Evolutionary conservation across 129 eudicot species (phyloP).

Genomic region (Flaveria linearis): DNA sequence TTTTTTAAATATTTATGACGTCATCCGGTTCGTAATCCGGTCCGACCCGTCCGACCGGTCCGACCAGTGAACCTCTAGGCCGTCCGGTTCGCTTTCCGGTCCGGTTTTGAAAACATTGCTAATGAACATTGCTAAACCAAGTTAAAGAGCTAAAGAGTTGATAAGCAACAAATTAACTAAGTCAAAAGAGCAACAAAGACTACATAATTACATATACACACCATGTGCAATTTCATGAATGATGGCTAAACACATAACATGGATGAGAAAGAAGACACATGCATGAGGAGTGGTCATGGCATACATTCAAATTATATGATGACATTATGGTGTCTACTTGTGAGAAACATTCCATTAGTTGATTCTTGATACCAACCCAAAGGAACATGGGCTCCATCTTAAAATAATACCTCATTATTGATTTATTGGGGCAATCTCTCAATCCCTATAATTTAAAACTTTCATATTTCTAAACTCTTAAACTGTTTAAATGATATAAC

Average conservation of each 20-base stretch:
- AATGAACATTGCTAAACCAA: neutral
- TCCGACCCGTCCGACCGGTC: too few relatives aligned
- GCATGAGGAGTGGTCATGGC: conserved; percentile 24
- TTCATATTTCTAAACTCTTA: neutral
- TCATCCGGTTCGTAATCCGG: too few relatives aligned
- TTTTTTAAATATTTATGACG: too few relatives aligned
- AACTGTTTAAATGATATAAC: neutral
- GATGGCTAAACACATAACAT: conserved; percentile 27
- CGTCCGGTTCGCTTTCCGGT: too few relatives aligned
- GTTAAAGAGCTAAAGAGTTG: neutral
- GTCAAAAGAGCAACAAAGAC: neutral
- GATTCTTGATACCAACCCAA: neutral
- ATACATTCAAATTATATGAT: conserved; percentile 30
- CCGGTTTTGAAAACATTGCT: too few relatives aligned
- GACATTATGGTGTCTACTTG: conserved; percentile 8
- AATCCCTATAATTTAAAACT: neutral
- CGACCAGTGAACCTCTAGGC: too few relatives aligned
- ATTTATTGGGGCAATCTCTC: neutral
- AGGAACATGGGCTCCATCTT: conserved; percentile 22
- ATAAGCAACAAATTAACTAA: neutral
- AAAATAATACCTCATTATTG: conserved; percentile 23
- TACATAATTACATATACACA: neutral
- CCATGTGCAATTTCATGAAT: conserved; percentile 32
- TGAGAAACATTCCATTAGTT: neutral
- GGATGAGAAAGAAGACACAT: conserved; percentile 20